Conservation (phyloP, 768 basidiomycete genomes). For the Trichaptum fuscoviolaceum region DNA sequence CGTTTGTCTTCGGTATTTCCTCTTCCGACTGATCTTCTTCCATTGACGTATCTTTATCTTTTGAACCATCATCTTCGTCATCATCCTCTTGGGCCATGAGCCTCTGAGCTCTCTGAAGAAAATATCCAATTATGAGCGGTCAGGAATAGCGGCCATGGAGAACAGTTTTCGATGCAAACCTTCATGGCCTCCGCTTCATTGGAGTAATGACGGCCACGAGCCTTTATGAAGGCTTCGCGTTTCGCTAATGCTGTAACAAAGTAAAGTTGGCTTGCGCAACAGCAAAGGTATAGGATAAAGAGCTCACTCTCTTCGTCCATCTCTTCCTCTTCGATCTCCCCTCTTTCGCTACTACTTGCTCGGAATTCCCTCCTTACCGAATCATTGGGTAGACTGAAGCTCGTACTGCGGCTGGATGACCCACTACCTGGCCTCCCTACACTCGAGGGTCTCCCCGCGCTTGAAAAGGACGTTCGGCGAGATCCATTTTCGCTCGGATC, state of each 20-base stretch:
- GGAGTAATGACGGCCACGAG: conserved; percentile 80
- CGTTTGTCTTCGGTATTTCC: neutral
- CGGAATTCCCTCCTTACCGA: conserved; percentile 29
- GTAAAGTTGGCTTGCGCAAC: neutral
- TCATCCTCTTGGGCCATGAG: conserved; percentile 66
- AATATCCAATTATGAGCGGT: conserved; percentile 7
- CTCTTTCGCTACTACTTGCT: conserved; percentile 45
- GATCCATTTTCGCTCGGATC: conserved; percentile 50
- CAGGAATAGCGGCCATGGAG: conserved; percentile 2
- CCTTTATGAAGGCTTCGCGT: conserved; percentile 76
- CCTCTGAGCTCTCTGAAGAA: conserved; percentile 52
- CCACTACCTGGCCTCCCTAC: conserved; percentile 55
- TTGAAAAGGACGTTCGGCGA: conserved; percentile 70
- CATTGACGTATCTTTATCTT: conserved; percentile 19
- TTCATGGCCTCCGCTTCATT: conserved; percentile 94
- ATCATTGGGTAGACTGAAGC: conserved; percentile 74
- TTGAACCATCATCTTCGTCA: conserved; percentile 23
- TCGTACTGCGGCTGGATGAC: conserved; percentile 74
- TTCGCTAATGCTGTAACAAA: conserved; percentile 62
- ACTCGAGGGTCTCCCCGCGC: conserved; percentile 43
- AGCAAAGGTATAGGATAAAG: neutral
- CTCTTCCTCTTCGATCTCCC: conserved; percentile 57
- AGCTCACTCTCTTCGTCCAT: conserved; percentile 84
- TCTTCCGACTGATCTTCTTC: conserved; percentile 17
- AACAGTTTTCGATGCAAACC: conserved; percentile 34